A percentile compares a stretch with the other conserved stretches of the same genome.
Evolutionary conservation across 495 filamentous ascomycete genomes (phyloP).

Genomic region (Penicillium odoratum): DNA sequence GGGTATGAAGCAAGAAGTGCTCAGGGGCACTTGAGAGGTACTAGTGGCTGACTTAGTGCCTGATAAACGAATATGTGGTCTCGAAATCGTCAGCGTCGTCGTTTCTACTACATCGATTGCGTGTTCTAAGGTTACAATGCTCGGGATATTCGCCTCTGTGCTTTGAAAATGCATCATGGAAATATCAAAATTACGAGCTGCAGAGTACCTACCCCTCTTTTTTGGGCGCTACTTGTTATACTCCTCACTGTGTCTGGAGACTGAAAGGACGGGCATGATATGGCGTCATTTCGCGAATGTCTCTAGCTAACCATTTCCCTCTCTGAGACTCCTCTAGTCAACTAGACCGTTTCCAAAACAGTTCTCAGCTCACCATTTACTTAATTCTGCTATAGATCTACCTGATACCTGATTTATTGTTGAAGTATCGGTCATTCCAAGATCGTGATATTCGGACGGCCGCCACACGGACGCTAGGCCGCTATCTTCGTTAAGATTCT

Average conservation of each 20-base stretch:
- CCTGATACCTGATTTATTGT: background rate
- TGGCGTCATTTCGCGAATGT: background rate
- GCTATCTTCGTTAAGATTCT: background rate
- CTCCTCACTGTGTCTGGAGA: background rate
- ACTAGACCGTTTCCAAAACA: no score
- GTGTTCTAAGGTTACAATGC: background rate
- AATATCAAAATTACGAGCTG: background rate
- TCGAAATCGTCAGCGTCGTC: background rate
- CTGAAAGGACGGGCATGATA: background rate
- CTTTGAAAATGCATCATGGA: background rate
- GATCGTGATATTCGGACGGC: background rate
- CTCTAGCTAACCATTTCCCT: background rate
- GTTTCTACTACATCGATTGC: background rate
- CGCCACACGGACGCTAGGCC: background rate
- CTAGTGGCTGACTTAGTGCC: slow-evolving; percentile 1
- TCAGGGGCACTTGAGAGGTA: background rate
- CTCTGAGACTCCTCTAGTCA: background rate
- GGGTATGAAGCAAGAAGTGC: no score
- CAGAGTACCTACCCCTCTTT: background rate
- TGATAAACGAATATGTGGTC: background rate
- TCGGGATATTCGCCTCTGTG: background rate
- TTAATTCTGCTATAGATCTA: background rate
- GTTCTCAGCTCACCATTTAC: no score
- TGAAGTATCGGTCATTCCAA: background rate
- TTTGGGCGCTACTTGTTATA: background rate